Base-by-base conservation (phyloP, 208 protist species). In the Leishmania tropica region DNA sequence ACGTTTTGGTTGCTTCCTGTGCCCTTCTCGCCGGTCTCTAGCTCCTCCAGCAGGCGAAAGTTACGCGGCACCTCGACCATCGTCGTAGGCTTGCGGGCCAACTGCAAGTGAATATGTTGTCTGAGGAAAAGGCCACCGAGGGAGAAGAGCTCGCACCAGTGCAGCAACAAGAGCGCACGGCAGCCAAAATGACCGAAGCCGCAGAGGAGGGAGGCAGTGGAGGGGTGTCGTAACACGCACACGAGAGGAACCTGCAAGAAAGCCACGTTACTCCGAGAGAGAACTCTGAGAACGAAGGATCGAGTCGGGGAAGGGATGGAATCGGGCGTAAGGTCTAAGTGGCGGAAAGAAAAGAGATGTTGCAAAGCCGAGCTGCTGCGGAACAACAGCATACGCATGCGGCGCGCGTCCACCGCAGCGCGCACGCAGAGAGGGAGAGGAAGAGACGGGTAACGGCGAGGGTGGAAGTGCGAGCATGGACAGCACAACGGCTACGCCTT, bases 1-100 rank as follows among this genome's bases (percentile, higher is more conserved):
- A 98, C 94, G 83, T 93, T 97, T 83, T 95, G 93, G 84, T 97
- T 97, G 76, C 83, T 80, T 68, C 94, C 93, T 3, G 90, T 95
- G 68, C 92, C 95, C 88, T 98, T 98, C 83, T 98, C 95, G n/a
- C 94, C 95, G 11, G 92, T 90, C 91, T 98, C 95, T 10, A 98
- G 87, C 84, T 98, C 94, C 85, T 95, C 91, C 64, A 98, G 77
- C 24, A 98, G 90, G 48, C 94, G 94, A 81, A 98, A 98, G 81
- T 97, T 98, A 74, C 95, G 95, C 40, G 95, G 95, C 28, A 98
- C 95, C 80, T 97, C 95, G 42, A 98, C 95, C 95, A 98, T 60
- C 81, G 70, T 31, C 54, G 51, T 60, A 3, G 21, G 17, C 40
- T 19, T 62, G 51, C 31, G 11, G 51, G 51, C 0, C 8, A 28